Conservation (phyloP, 441 rosid genomes). For the Pelargonium cotyledonis region DNA sequence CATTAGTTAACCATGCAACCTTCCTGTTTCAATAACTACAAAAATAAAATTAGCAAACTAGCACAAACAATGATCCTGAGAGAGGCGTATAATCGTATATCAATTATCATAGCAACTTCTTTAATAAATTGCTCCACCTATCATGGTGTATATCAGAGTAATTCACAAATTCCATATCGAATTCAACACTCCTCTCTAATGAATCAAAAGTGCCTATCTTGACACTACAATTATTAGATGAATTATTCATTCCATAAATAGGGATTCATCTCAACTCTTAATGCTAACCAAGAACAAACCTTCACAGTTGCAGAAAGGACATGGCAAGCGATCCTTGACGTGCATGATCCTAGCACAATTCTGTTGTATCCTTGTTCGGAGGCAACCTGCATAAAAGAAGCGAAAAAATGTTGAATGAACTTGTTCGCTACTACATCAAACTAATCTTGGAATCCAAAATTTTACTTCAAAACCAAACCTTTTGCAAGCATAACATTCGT, state of each 20-base stretch:
- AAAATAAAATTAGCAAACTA: too few relatives aligned
- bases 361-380: conserved; percentile 67
- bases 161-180: too few relatives aligned
- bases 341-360: conserved; percentile 65
- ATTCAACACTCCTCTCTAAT: too few relatives aligned
- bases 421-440: too few relatives aligned
- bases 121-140: too few relatives aligned
- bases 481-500: conserved; percentile 64
- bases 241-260: not conserved
- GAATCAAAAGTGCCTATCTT: too few relatives aligned
- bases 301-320: conserved; percentile 83
- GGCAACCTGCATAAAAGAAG: conserved; percentile 50
- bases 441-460: too few relatives aligned
- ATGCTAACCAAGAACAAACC: conserved; percentile 35
- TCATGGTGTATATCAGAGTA: too few relatives aligned
- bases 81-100: not conserved
- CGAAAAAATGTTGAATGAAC: not conserved
- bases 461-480: conserved; percentile 34
- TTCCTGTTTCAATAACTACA: not conserved
- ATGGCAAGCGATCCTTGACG: conserved; percentile 77
- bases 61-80: too few relatives aligned
- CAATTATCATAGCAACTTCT: too few relatives aligned
- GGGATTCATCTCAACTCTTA: not conserved
- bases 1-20: not conserved
- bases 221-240: too few relatives aligned